phyloP scores from a whole-genome alignment of 257 asterid species.

The Prunella vulgaris region DNA sequence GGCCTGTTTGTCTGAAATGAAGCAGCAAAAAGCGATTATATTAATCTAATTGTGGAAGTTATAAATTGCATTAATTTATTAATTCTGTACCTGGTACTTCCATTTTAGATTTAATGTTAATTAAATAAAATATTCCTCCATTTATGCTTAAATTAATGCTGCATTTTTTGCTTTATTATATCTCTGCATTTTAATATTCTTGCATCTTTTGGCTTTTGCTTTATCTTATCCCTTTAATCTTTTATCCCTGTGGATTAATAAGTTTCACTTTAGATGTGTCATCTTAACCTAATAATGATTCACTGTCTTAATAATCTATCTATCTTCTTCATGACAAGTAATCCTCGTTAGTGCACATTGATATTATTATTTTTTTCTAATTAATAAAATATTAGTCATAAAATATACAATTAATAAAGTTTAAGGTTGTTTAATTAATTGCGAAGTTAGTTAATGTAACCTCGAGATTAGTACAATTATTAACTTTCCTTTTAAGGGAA shows the following conservation, averaged over 20 bases:
- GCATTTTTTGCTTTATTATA: background rate
- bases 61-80: constrained; percentile 14
- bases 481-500: constrained; percentile 29
- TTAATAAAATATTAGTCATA: no score
- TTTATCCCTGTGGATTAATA: constrained; percentile 1
- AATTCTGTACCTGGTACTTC: background rate
- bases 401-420: constrained; percentile 12
- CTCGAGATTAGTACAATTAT: constrained; percentile 3
- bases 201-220: constrained; percentile 18
- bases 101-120: background rate
- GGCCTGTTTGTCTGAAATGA: constrained; percentile 41
- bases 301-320: background rate
- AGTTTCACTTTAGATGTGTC: background rate
- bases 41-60: constrained; percentile 15
- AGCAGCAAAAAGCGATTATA: constrained; percentile 45
- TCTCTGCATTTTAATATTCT: constrained; percentile 5
- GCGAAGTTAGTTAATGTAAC: constrained; percentile 22
- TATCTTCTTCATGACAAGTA: background rate
- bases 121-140: background rate
- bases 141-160: constrained; percentile 6
- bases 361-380: no score
- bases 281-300: background rate
- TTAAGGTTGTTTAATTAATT: constrained; percentile 19
- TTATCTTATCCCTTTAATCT: constrained; percentile 19
- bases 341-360: no score